Base-by-base conservation (phyloP, 768 basidiomycete genomes). In the Lactarius akahatsu region DNA sequence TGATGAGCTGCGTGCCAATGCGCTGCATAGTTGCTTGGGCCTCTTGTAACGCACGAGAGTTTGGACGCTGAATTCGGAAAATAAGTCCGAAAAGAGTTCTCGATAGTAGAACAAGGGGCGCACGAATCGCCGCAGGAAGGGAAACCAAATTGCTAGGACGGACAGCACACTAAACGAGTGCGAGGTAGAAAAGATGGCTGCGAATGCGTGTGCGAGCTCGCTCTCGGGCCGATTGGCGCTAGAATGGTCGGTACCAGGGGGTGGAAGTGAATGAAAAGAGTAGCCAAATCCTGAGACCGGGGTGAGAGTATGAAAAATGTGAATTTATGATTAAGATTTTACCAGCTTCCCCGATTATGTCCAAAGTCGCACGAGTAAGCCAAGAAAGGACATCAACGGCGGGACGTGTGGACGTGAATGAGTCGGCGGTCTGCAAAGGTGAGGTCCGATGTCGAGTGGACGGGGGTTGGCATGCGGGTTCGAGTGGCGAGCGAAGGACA, bases 281-380 rank as follows among this genome's bases (percentile, higher is more conserved):
- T 80, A 83, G 71, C 75, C 79, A 71, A 88, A 90, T 70, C 88
- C 86, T 77, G 79, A 16, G 57, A 5, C 36, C 36, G 5, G 3
- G 11, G 41, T 43, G n/a, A 59, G 30, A 41, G 20, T 2, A 61
- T 32, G 56, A 9, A 54, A 34, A 32, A 40, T 57, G n/a, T 30
- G 34, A 60, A 9, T 62, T 20, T 4, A 43, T 23, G 40, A 62
- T 28, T 10, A 47, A 40, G 45, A 28, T 7, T 74, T 52, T 69
- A 80, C 86, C 87, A 7, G 91, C 87, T 43, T 89, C 78, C 10
- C 90, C 90, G 59, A 94, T 92, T 62, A 90, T 83, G 68, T 93
- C 92, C 10, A 93, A 78, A 4, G 90, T 91, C 58, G 83, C 83
- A 63, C 83, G 84, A 50, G 84, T 85, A 3, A 92, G 77, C 84